Evolutionary conservation across 768 basidiomycete genomes (phyloP), one percentile per base, ranked within the genome.

Genomic region (Collybia sp.): DNA sequence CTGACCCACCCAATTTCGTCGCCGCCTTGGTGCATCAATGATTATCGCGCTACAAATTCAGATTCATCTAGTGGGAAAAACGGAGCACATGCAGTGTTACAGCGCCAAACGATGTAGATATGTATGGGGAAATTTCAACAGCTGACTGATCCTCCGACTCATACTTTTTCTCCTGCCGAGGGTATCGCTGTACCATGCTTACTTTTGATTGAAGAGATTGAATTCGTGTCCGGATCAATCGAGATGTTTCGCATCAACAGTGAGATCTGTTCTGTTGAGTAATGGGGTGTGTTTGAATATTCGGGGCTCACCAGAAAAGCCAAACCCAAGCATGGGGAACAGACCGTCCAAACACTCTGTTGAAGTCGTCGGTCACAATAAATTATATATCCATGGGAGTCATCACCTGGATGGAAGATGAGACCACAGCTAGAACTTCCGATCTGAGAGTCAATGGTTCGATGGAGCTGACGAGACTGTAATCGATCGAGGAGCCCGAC

Each of bases 281-380:
- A 34, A 43, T 31, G 36, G 45, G 56, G 17, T 32, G 11, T 12
- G 35, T 31, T 33, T 32, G 43, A 48, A 34, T 43, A 18, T 39
- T 20, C 43, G 32, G 48, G 35, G 49, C 65, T 55, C 58, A 86
- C 83, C 62, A 87, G 55, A 55, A 80, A 73, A 32, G 86, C 82
- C 44, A 80, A 56, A 25, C 80, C 82, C 42, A 90, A 61, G 58
- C 81, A 79, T 16, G 88, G 86, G 34, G 79, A 67, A 61, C 85
- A 89, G 30, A 84, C 75, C 12, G 76, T 75, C 88, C 88, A 90
- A 47, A 90, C 75, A 45, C 73, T 76, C 86, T 88, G 48, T 44
- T 54, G 37, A 12, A 12, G 53, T 35, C 31, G 43, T 45, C 38
- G 19, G 49, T 40, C 46, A 31, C 34, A 25, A 19, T 2, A 12